phyloP scores from a whole-genome alignment of 257 asterid species.

The Linaria vulgaris region DNA sequence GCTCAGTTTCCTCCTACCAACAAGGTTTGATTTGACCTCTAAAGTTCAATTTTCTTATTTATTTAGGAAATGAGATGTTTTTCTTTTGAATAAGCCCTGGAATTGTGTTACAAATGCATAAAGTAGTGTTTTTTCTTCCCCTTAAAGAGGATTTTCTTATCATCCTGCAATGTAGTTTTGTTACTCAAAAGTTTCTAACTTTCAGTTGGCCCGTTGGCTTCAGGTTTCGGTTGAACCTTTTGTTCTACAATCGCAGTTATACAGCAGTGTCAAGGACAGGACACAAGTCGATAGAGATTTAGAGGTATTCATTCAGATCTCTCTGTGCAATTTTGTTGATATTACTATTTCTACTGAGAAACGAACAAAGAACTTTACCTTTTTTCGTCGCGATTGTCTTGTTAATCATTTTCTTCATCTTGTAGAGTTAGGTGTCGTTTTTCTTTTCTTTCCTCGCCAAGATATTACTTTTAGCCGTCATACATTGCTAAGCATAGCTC shows the following conservation, averaged over 20 bases:
- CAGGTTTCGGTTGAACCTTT: conserved; percentile 86
- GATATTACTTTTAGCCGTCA: background rate
- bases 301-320: conserved; percentile 63
- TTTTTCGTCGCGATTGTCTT: background rate
- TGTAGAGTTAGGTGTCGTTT: no score
- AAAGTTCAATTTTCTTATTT: conserved; percentile 5
- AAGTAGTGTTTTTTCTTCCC: no score
- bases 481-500: background rate
- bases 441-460: background rate
- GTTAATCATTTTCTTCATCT: conserved; percentile 4
- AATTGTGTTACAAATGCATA: no score
- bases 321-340: background rate
- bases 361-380: background rate
- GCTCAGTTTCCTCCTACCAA: conserved; percentile 81
- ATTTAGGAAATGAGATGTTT: no score
- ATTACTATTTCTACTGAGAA: conserved; percentile 2
- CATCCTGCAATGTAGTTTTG: background rate
- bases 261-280: conserved; percentile 92
- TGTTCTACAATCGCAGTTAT: conserved; percentile 76
- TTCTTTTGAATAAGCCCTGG: no score
- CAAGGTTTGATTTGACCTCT: conserved; percentile 47
- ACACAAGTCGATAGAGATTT: conserved; percentile 95
- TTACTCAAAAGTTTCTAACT: background rate
- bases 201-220: conserved; percentile 18
- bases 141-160: background rate